These are phyloP conservation scores for Orbilia blumenaviensis DNA, from an alignment of 2,329 filamentous ascomycete species.

Conservation along the genomic window DNA sequence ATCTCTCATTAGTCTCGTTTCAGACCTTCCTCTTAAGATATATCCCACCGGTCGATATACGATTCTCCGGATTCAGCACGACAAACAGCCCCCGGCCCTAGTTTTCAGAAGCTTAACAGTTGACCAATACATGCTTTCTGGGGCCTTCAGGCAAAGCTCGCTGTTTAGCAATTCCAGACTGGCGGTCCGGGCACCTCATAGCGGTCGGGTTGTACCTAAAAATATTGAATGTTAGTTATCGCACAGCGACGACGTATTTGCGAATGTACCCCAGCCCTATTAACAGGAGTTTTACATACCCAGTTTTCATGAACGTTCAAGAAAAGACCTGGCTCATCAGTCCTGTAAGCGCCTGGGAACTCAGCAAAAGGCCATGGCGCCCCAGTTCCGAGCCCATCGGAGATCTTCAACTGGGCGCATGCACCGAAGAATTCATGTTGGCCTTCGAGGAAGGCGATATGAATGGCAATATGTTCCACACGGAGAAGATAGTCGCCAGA, in stretches of 20 bases:
- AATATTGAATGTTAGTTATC: background rate
- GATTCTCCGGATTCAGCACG: too few species aligned
- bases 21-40: too few species aligned
- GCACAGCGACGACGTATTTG: too few species aligned
- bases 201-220: slow-evolving; percentile 42
- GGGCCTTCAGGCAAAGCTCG: too few species aligned
- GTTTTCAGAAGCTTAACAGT: too few species aligned
- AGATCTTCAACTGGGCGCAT: slow-evolving; percentile 64
- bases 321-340: slow-evolving; percentile 54
- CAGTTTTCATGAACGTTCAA: slow-evolving; percentile 55
- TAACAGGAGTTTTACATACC: background rate
- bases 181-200: slow-evolving; percentile 56
- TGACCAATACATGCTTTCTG: too few species aligned
- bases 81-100: too few species aligned
- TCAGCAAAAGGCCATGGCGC: slow-evolving; percentile 59
- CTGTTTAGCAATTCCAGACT: slow-evolving; percentile 51
- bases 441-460: slow-evolving; percentile 61
- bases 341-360: slow-evolving; percentile 62
- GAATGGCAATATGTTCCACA: slow-evolving; percentile 64
- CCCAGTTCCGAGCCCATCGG: slow-evolving; percentile 60
- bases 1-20: too few species aligned
- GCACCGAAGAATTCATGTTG: slow-evolving; percentile 63
- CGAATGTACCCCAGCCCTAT: too few species aligned
- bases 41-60: too few species aligned
- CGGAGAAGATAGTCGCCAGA: slow-evolving; percentile 64